Base-by-base conservation (phyloP, 2,329 filamentous ascomycete species). In the Pseudocercospora fijiensis region DNA sequence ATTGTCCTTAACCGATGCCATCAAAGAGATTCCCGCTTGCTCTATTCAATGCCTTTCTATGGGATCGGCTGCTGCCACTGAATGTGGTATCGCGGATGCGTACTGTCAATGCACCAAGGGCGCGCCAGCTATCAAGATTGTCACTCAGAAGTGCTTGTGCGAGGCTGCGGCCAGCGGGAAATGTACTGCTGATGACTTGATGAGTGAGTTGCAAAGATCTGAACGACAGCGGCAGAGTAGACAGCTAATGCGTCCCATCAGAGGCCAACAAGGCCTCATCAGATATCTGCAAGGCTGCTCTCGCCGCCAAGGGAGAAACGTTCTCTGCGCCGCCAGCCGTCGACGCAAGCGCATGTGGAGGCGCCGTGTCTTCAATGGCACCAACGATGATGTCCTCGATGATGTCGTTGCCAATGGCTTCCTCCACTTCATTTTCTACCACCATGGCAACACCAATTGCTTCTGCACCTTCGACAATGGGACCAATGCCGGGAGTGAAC, bases 81-180 rank as follows among this genome's bases (percentile, higher is more conserved):
- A 53, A 7, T 53, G 49, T 53, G 49, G 49, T 18, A 53, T 53
- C 49, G 49, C 49, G 26, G 49, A 53, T 10, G 49, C 49, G 49
- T 26, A 27, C 16, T 53, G 49, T 28, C 49, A 53, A 53, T 53
- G 49, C 26, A 53, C 49, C 22, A 53, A 5, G 16, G 49, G 49
- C 16, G 49, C 49, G 10, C 3, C 49, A n/a, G 20, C 26, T 10
- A 53, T 53, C 49, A 30, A 53, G 49, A 30, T 28, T 13, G 10
- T 53, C 24, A 53, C 49, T 13, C 49, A 53, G 49, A 53, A 53
- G 24, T 53, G 49, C 24, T 28, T 53, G 20, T 53, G 49, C 16
- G 49, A 53, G 20, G 49, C 49, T 26, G 49, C 49, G 22, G 49
- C 49, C 22, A 53, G 49, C 26, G 49, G 49, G 26, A 53, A 53